These are phyloP conservation scores for Mucor sp. DNA, from an alignment of 371 early-diverging fungal genomes.

Conservation along the genomic window DNA sequence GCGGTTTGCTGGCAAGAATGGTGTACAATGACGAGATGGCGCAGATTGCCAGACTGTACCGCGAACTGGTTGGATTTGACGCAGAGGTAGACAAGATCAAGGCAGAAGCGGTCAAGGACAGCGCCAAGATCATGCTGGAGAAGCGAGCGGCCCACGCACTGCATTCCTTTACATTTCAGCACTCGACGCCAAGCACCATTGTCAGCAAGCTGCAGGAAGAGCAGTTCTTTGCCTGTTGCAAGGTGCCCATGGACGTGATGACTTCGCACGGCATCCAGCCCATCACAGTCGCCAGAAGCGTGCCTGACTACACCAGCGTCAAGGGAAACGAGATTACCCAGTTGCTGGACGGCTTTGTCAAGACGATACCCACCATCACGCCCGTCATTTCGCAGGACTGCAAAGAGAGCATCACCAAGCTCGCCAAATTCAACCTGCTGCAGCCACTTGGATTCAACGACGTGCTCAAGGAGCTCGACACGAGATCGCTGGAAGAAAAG, in stretches of 20 bases:
- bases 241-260: conserved; percentile 55
- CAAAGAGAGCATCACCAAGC: conserved; percentile 58
- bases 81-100: conserved; percentile 36
- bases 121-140: conserved; percentile 56
- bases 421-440: conserved; percentile 45
- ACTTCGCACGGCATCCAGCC: conserved; percentile 70
- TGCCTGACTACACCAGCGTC: conserved; percentile 22
- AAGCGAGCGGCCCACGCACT: conserved; percentile 75
- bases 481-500: conserved; percentile 47
- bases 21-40: conserved; percentile 81
- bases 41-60: conserved; percentile 57
- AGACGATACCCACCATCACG: conserved; percentile 64
- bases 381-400: conserved; percentile 48
- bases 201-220: conserved; percentile 65
- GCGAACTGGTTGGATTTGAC: conserved; percentile 49
- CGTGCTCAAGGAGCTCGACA: conserved; percentile 66
- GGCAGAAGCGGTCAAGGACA: conserved; percentile 17
- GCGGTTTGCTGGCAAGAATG: conserved; percentile 73
- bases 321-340: conserved; percentile 21
- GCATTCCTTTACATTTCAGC: conserved; percentile 67
- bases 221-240: conserved; percentile 60
- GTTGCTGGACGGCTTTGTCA: conserved; percentile 61
- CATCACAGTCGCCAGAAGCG: conserved; percentile 48
- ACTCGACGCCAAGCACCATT: conserved; percentile 72
- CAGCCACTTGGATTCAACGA: conserved; percentile 58